These are phyloP conservation scores for Chlamydomonas incerta DNA, from an alignment of 139 green algal species.

Conservation along the genomic window DNA sequence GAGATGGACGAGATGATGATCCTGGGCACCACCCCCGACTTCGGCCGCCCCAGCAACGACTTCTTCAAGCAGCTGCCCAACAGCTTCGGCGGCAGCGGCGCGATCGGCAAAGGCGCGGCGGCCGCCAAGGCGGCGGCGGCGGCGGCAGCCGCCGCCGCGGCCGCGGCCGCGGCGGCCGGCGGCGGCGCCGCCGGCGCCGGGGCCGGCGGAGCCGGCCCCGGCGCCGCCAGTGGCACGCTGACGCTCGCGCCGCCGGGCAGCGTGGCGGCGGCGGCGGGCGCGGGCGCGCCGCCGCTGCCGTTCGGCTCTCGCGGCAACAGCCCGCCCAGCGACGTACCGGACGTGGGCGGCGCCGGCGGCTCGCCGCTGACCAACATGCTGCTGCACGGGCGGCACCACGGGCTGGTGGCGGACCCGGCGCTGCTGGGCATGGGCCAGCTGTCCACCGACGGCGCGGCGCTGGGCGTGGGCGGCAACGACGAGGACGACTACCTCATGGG, in stretches of 20 bases:
- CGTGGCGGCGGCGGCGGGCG: background rate
- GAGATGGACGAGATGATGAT: slow-evolving; percentile 83
- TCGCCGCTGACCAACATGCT: background rate
- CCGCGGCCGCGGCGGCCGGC: background rate
- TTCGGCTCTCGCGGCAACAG: slow-evolving; percentile 11
- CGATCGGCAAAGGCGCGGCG: background rate
- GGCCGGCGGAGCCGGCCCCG: background rate
- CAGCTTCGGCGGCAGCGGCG: background rate
- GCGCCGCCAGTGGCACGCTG: background rate
- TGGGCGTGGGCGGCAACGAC: background rate
- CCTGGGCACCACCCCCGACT: slow-evolving; percentile 74
- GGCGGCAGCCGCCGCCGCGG: background rate
- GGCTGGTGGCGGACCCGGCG: background rate
- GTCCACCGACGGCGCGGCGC: background rate
- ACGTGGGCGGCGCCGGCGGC: background rate
- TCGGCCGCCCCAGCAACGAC: slow-evolving; percentile 42
- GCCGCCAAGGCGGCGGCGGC: background rate
- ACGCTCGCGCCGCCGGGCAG: background rate
- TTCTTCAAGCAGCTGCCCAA: background rate
- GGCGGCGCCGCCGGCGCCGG: background rate
- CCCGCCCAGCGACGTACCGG: background rate
- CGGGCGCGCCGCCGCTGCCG: background rate
- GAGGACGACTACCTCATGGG: slow-evolving; percentile 52
- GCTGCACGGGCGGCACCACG: background rate
- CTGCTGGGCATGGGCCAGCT: slow-evolving; percentile 30